These are phyloP conservation scores for Starmerella bombicola DNA, from an alignment of 805 yeast species.

Conservation along the genomic window DNA sequence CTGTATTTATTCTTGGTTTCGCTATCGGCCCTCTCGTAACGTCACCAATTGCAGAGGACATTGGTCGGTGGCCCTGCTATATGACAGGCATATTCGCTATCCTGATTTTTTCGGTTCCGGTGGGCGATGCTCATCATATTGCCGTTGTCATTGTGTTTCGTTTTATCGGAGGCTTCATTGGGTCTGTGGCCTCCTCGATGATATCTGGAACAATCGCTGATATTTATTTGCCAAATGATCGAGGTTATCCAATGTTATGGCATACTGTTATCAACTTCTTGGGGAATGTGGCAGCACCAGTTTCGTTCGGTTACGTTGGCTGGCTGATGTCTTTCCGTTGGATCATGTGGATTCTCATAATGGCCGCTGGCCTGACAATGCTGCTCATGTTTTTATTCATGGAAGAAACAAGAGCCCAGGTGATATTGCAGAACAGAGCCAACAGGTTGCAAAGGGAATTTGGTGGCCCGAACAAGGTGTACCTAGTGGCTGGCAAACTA, in stretches of 20 bases:
- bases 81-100: constrained; percentile 32
- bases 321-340: constrained; percentile 55
- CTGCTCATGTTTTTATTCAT: constrained; percentile 35
- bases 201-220: constrained; percentile 69
- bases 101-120: constrained; percentile 34
- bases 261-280: constrained; percentile 44
- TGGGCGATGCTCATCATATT: constrained; percentile 40
- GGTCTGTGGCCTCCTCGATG: constrained; percentile 59
- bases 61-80: constrained; percentile 42
- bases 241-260: constrained; percentile 56
- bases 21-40: constrained; percentile 50
- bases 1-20: constrained; percentile 48
- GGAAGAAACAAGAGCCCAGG: constrained; percentile 55
- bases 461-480: constrained; percentile 13
- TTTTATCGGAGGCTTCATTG: constrained; percentile 56
- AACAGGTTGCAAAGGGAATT: constrained; percentile 27
- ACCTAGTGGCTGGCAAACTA: constrained; percentile 14
- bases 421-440: constrained; percentile 40
- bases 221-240: constrained; percentile 44
- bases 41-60: constrained; percentile 47
- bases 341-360: constrained; percentile 52
- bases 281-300: constrained; percentile 61
- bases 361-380: constrained; percentile 46
- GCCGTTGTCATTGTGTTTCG: constrained; percentile 53
- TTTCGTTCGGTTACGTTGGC: constrained; percentile 45